Evolutionary conservation across 257 asterid species (phyloP).

Genomic region (Jacaranda mimosifolia): DNA sequence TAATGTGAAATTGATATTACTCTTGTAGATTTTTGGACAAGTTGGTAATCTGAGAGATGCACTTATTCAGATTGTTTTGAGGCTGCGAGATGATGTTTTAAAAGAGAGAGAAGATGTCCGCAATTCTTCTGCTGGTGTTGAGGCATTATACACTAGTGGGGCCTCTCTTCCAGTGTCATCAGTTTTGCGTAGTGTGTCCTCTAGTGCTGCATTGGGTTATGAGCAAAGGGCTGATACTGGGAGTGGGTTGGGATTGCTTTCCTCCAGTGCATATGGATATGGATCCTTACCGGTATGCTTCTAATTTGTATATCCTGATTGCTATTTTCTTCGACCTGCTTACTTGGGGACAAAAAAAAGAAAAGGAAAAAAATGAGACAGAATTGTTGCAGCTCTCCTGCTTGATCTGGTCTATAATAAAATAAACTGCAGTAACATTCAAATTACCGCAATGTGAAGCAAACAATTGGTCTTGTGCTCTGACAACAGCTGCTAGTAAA

Average conservation of each 20-base stretch:
- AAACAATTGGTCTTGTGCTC: neutral
- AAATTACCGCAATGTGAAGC: constrained; percentile 17
- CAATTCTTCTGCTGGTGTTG: constrained; percentile 67
- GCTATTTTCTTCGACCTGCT: neutral
- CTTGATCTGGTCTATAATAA: neutral
- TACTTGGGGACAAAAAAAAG: no score
- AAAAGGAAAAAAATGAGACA: no score
- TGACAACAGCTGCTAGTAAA: constrained; percentile 16
- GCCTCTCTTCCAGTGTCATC: constrained; percentile 67
- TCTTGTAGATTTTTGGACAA: constrained; percentile 73
- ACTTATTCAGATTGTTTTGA: constrained; percentile 83
- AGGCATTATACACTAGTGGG: constrained; percentile 58
- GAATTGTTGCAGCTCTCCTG: no score
- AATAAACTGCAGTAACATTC: neutral
- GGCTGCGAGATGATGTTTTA: constrained; percentile 89
- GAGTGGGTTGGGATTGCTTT: constrained; percentile 64
- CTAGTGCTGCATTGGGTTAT: constrained; percentile 65
- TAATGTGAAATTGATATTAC: constrained; percentile 36
- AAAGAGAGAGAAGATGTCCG: constrained; percentile 70
- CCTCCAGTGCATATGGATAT: constrained; percentile 82
- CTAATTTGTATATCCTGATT: neutral
- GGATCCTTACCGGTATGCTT: constrained; percentile 69
- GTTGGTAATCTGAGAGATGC: constrained; percentile 84
- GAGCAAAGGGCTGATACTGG: constrained; percentile 78
- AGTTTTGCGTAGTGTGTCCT: constrained; percentile 55